Evolutionary conservation across 2,329 filamentous ascomycete species (phyloP), one percentile per base, ranked within the genome.

Genomic region (Sordariomycetes sp.): DNA sequence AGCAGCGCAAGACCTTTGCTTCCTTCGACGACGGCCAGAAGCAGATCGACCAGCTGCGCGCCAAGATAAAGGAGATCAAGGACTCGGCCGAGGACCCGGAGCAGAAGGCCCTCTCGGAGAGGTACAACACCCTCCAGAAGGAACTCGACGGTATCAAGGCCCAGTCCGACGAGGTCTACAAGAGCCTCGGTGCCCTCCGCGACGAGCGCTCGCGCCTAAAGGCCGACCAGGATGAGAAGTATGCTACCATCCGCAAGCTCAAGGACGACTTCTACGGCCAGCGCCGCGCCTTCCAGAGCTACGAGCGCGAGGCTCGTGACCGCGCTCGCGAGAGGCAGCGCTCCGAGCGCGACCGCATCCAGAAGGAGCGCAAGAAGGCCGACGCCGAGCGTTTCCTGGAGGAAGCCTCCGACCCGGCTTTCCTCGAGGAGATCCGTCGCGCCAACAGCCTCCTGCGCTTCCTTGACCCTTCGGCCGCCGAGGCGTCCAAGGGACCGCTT

Each of bases 31-130:
- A 88, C 60, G 79, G 85, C 37, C 89, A 97, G 75, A 95, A 95
- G 80, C 82, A 82, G 64, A 97, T 99, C 65, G 89, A 94, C 67
- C 86, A 92, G 58, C 77, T 95, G 65, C 93, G 90, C 77, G 81
- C 85, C 62, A 89, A 95, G 76, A 91, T 97, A 68, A 87, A 92
- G 69, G 86, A 90, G 66, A 86, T 96, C 70, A 90, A 89, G 76
- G 94, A 96, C 74, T 81, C 80, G 63, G 81, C 97, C 69, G 92
- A 97, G 67, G 91, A 96, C 73, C 91, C 94, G 22, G 93, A 96
- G 74, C 83, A 88, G 65, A 93, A 90, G 77, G 90, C 90, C 6
- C 79, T 97, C 60, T 90, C 86, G 67, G 91, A 97, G 62, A 83
- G 88, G 70, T 97, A 96, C 78, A 86, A 82, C 69, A 82, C 83